Evolutionary conservation across 2,329 filamentous ascomycete species (phyloP).

Genomic region (Penicillium janthinellum): DNA sequence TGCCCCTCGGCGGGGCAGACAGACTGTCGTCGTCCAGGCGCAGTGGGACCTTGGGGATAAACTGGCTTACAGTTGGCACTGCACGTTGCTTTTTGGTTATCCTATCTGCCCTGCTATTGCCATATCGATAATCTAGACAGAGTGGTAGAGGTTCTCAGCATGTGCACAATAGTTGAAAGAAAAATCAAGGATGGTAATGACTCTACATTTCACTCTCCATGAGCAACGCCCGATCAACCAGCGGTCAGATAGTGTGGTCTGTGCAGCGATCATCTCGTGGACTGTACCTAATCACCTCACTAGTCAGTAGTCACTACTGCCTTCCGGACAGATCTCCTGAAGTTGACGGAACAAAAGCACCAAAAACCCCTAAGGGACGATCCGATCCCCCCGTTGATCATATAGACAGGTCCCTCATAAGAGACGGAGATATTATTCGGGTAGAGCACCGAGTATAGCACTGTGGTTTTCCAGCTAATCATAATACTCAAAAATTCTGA

Average conservation of each 20-base stretch:
- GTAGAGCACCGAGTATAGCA: neutral
- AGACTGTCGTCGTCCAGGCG: neutral
- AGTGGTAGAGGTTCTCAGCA: too few relatives aligned
- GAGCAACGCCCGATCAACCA: slow-evolving; percentile 2
- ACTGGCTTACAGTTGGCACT: neutral
- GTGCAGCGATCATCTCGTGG: slow-evolving; percentile 1
- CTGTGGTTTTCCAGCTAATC: neutral
- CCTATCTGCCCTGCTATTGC: neutral
- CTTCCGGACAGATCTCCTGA: neutral
- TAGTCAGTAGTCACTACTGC: neutral
- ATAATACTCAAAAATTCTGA: neutral
- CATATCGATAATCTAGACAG: neutral
- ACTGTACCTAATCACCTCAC: neutral
- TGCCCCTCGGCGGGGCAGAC: slow-evolving; percentile 12
- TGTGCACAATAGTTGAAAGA: too few relatives aligned
- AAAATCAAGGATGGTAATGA: too few relatives aligned
- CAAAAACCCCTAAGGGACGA: neutral
- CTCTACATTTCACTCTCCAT: neutral
- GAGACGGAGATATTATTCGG: neutral
- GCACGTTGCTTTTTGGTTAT: neutral
- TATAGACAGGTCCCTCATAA: neutral
- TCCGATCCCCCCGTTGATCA: neutral
- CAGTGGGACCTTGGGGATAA: neutral
- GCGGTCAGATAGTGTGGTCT: slow-evolving; percentile 12
- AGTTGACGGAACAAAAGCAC: neutral